Conservation (phyloP, 2,329 filamentous ascomycete species). For the Talaromyces marneffei region DNA sequence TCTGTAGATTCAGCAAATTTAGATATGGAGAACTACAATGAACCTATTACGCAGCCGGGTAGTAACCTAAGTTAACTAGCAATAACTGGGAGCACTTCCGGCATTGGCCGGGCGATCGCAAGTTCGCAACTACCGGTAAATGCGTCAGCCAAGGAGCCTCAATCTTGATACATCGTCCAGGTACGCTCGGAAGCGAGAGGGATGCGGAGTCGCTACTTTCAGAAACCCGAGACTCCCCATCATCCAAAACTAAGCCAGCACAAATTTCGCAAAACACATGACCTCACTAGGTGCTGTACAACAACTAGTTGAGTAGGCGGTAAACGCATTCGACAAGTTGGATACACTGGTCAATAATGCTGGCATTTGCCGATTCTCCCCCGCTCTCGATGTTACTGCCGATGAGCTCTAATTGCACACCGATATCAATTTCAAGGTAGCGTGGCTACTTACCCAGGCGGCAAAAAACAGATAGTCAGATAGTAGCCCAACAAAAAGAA, state of each 20-base stretch:
- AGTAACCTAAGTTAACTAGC: too few species aligned
- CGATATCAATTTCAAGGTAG: not conserved
- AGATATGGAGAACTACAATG: not conserved
- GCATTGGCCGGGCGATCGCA: not conserved
- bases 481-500: not conserved
- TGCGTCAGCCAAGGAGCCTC: not conserved
- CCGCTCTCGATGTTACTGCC: not conserved
- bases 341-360: constrained; percentile 1
- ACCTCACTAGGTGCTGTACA: not conserved
- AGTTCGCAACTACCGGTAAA: too few species aligned
- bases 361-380: not conserved
- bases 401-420: not conserved
- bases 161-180: not conserved
- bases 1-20: not conserved
- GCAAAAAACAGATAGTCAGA: not conserved
- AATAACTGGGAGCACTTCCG: not conserved
- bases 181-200: not conserved
- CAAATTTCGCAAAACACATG: not conserved
- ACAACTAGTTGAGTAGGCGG: not conserved
- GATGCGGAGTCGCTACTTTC: not conserved
- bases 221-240: not conserved
- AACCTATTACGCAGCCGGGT: not conserved
- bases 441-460: not conserved
- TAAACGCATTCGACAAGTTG: not conserved
- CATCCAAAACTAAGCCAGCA: not conserved